A percentile compares a stretch with the other conserved stretches of the same genome.
These are phyloP conservation scores for Sistotremastrum suecicum DNA, from an alignment of 768 basidiomycete genomes.

Conservation along the genomic window DNA sequence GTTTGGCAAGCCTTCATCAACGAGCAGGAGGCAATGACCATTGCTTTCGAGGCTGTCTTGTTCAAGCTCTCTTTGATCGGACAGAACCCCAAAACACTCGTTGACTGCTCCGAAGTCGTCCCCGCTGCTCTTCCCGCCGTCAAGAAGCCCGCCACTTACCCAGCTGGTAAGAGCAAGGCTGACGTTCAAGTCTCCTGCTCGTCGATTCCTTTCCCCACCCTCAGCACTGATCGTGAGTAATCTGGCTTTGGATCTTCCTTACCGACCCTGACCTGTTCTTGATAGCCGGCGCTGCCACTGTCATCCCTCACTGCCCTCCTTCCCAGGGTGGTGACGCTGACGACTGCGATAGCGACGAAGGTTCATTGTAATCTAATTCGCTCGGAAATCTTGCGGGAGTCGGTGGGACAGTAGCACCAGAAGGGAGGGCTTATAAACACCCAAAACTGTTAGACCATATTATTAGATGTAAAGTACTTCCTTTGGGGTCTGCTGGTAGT, in stretches of 20 bases:
- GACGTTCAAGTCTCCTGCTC: conserved; percentile 4
- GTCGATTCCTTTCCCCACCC: conserved; percentile 3
- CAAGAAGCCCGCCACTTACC: conserved; percentile 1
- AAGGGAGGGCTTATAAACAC: no score
- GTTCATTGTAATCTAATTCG: no score
- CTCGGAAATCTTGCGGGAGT: no score
- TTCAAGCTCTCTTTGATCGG: conserved; percentile 5
- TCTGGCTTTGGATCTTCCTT: not conserved
- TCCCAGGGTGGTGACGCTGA: no score
- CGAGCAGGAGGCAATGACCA: conserved; percentile 5
- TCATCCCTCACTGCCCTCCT: no score
- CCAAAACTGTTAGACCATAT: no score
- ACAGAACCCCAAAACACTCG: conserved; percentile 1
- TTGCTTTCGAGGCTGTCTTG: conserved; percentile 2
- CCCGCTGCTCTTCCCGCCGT: not conserved
- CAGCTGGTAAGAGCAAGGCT: conserved; percentile 2
- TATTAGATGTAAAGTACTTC: no score
- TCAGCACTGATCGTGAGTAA: not conserved
- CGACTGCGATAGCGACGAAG: no score
- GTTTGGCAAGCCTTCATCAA: conserved; percentile 8
- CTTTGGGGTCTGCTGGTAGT: no score
- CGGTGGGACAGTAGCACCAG: no score
- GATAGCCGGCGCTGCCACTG: no score
- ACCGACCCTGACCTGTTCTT: no score
- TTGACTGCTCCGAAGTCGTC: conserved; percentile 6